Evolutionary conservation across 208 protist genomes (phyloP).

Genomic region (Acanthamoeba lenticulata): DNA sequence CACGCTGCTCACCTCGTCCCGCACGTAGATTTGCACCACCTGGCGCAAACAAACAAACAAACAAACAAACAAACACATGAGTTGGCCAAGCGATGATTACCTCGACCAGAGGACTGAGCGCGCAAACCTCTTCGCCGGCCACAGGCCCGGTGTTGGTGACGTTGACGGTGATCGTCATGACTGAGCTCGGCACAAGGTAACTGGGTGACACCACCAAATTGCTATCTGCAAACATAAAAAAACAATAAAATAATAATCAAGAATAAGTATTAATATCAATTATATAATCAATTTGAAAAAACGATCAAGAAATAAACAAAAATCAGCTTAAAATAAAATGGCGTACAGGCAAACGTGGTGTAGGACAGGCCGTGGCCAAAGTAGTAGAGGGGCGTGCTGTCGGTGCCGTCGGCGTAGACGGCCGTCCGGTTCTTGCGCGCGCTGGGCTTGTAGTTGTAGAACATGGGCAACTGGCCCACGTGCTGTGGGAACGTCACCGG

Average conservation of each 20-base stretch:
- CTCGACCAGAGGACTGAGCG: background rate
- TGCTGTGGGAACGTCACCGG: background rate
- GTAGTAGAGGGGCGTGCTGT: background rate
- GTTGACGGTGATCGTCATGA: background rate
- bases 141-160: background rate
- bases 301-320: too few relatives aligned
- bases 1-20: constrained; percentile 20
- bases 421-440: background rate
- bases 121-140: background rate
- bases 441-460: constrained; percentile 54
- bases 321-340: background rate
- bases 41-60: background rate
- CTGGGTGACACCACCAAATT: background rate
- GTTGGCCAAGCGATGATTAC: background rate
- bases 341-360: background rate
- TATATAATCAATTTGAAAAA: too few relatives aligned
- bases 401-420: background rate
- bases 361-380: constrained; percentile 3
- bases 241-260: too few relatives aligned
- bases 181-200: background rate
- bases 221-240: constrained; percentile 1
- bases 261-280: background rate
- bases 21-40: background rate
- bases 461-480: background rate
- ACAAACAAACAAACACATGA: too few relatives aligned